phyloP scores from a whole-genome alignment of 441 rosid genomes.

The Croton setiger region DNA sequence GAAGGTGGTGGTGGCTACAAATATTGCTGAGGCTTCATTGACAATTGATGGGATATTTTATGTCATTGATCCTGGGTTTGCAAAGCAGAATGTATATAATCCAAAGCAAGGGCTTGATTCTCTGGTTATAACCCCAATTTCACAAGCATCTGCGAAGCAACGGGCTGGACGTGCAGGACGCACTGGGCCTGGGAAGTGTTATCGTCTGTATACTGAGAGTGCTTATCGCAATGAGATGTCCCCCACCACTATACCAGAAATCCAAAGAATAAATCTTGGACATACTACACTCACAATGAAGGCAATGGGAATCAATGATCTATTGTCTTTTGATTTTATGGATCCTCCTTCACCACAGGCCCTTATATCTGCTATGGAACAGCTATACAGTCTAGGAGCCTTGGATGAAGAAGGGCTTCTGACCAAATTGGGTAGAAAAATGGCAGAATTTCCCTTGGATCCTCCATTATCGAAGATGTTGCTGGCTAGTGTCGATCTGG shows the following conservation, averaged over 20 bases:
- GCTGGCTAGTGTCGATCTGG: conserved; percentile 85
- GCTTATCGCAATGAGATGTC: conserved; percentile 90
- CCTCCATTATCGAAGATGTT: conserved; percentile 92
- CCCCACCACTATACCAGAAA: conserved; percentile 75
- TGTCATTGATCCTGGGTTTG: conserved; percentile 88
- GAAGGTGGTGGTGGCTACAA: conserved; percentile 89
- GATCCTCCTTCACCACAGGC: conserved; percentile 92
- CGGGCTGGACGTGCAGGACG: conserved; percentile 86
- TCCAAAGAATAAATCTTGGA: conserved; percentile 83
- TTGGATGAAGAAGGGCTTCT: conserved; percentile 86
- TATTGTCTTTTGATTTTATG: conserved; percentile 81
- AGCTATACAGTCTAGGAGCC: conserved; percentile 79
- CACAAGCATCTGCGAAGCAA: conserved; percentile 88
- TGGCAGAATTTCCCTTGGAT: conserved; percentile 91
- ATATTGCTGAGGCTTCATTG: conserved; percentile 80
- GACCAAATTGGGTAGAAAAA: conserved; percentile 81
- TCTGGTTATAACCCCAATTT: conserved; percentile 73
- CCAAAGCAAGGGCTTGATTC: conserved; percentile 88
- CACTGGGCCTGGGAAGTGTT: conserved; percentile 94
- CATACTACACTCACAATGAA: conserved; percentile 61
- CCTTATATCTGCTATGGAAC: conserved; percentile 89
- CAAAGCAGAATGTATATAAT: conserved; percentile 78
- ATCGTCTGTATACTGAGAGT: conserved; percentile 80
- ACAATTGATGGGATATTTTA: conserved; percentile 78
- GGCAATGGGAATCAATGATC: conserved; percentile 89